Conservation (phyloP, 257 asterid species). For the Lantana camara region DNA sequence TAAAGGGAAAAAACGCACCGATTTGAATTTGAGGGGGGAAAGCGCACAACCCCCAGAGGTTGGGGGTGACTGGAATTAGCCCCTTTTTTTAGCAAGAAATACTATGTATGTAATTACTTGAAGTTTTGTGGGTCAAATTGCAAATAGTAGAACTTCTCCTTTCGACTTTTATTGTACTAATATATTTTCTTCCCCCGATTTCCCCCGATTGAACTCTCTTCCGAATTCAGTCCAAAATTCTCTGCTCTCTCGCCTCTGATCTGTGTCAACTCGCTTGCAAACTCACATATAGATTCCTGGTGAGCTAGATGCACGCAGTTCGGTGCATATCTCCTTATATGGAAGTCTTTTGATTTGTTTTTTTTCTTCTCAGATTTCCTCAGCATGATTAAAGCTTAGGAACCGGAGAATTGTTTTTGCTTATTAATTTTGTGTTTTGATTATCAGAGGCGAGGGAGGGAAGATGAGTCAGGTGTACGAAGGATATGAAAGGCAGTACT, state of each 20-base stretch:
- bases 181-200: not conserved
- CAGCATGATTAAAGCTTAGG: not conserved
- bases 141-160: constrained; percentile 1
- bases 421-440: constrained; percentile 3
- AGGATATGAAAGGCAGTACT: constrained; percentile 92
- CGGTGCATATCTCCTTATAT: not conserved
- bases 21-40: too few species aligned
- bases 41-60: too few species aligned
- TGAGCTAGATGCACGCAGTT: not conserved
- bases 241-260: constrained; percentile 32
- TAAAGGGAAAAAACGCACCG: too few species aligned
- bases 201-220: constrained; percentile 2
- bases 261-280: constrained; percentile 34
- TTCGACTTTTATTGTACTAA: not conserved
- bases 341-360: constrained; percentile 16
- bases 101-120: not conserved
- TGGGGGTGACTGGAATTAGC: too few species aligned
- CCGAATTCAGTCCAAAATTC: constrained; percentile 15
- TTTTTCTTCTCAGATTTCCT: constrained; percentile 3
- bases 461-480: constrained; percentile 87
- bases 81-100: too few species aligned
- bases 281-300: constrained; percentile 20
- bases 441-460: constrained; percentile 30
- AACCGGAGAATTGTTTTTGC: not conserved
- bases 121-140: not conserved